Evolutionary conservation across 1,284 basidiomycete species (phyloP).

Genomic region (Phaffia rhodozyma): DNA sequence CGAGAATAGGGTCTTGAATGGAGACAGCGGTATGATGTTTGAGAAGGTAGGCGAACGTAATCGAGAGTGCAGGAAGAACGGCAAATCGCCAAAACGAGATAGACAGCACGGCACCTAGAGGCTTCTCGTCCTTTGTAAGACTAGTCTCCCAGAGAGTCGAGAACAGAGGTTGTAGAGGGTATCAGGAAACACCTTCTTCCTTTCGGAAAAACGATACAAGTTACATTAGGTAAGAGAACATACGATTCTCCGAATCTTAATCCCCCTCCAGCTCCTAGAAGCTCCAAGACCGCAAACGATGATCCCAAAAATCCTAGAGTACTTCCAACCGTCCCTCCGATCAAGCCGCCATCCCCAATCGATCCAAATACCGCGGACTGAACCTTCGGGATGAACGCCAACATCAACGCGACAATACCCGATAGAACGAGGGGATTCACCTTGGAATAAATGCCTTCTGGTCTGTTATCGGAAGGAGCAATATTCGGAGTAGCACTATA

Average conservation of each 20-base stretch:
- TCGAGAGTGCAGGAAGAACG: slow-evolving; percentile 24
- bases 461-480: no score
- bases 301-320: slow-evolving; percentile 22
- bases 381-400: slow-evolving; percentile 29
- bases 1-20: neutral
- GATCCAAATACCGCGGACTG: slow-evolving; percentile 21
- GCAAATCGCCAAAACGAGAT: slow-evolving; percentile 28
- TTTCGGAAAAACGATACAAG: neutral
- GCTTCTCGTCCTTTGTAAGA: slow-evolving; percentile 28
- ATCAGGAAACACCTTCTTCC: neutral
- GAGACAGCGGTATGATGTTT: neutral
- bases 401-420: slow-evolving; percentile 24
- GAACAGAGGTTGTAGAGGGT: no score
- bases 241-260: slow-evolving; percentile 24
- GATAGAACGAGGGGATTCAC: slow-evolving; percentile 22
- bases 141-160: slow-evolving; percentile 7
- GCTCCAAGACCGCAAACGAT: slow-evolving; percentile 27
- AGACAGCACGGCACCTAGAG: slow-evolving; percentile 29
- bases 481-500: neutral
- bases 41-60: slow-evolving; percentile 21
- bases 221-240: slow-evolving; percentile 17
- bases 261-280: slow-evolving; percentile 26
- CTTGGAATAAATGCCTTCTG: neutral
- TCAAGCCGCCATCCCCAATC: slow-evolving; percentile 25
- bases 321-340: slow-evolving; percentile 15